Evolutionary conservation across 257 asterid species (phyloP).

Genomic region (Paulownia fortunei): DNA sequence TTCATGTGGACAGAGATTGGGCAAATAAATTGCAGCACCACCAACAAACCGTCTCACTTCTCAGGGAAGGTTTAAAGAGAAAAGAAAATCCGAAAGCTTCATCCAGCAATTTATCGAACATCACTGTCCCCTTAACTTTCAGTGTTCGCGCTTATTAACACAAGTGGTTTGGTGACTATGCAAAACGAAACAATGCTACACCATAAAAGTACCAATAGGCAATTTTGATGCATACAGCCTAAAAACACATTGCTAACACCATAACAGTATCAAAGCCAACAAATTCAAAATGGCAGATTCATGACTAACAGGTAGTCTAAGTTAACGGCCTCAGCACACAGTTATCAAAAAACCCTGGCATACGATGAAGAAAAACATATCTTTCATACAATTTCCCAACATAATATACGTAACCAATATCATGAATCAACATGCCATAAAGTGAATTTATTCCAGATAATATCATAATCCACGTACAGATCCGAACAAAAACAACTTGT

Average conservation of each 20-base stretch:
- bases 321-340: background rate
- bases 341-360: background rate
- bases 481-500: conserved; percentile 27
- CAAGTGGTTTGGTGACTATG: background rate
- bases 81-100: background rate
- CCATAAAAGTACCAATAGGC: background rate
- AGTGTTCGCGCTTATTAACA: background rate
- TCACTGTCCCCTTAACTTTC: background rate
- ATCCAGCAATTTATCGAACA: conserved; percentile 8
- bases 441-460: conserved; percentile 16
- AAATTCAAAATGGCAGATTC: conserved; percentile 5
- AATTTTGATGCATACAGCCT: conserved; percentile 12
- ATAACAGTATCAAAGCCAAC: conserved; percentile 12
- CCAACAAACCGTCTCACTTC: background rate
- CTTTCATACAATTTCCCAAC: background rate
- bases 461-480: conserved; percentile 32
- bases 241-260: conserved; percentile 1
- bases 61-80: background rate
- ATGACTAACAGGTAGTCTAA: background rate
- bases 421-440: conserved; percentile 20
- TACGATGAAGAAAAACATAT: background rate
- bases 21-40: background rate
- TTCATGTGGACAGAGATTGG: conserved; percentile 1
- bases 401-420: background rate
- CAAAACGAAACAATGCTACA: conserved; percentile 13